Conservation (phyloP, 352 stramenopile species). For the Pelagophyceae sp. region DNA sequence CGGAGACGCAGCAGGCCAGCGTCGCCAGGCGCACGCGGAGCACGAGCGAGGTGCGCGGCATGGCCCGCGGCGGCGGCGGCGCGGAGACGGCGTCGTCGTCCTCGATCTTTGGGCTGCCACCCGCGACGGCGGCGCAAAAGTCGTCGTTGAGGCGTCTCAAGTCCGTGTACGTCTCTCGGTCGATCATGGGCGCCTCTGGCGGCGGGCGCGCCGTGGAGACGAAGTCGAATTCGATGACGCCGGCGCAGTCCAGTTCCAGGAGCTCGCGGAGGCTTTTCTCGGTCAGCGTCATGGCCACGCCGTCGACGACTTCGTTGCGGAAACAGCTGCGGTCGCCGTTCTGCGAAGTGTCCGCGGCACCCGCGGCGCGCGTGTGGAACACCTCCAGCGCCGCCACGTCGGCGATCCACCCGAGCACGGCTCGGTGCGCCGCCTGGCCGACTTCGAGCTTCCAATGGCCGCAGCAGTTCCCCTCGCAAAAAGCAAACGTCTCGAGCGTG, state of each 20-base stretch:
- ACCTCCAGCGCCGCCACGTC: not conserved
- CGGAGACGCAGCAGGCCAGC: not conserved
- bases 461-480: not conserved
- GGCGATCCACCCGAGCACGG: not conserved
- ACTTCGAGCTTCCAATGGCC: conserved; percentile 2
- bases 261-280: not conserved
- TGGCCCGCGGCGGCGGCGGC: no score
- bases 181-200: not conserved
- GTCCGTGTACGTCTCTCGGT: not conserved
- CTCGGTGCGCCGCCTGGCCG: not conserved
- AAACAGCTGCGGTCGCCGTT: not conserved
- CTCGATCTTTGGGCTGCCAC: no score
- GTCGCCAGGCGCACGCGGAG: not conserved
- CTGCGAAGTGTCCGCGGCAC: not conserved
- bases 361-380: not conserved
- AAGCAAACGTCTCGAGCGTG: not conserved
- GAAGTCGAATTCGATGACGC: not conserved
- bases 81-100: no score
- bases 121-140: no score
- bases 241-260: not conserved
- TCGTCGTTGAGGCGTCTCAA: no score
- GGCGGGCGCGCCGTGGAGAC: not conserved
- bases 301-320: not conserved
- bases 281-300: not conserved
- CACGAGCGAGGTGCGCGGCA: not conserved